Percentiles rank a stretch among this genome's conserved stretches.
Evolutionary conservation across 495 filamentous ascomycete genomes (phyloP).

Genomic region (Annulohypoxylon stygium): DNA sequence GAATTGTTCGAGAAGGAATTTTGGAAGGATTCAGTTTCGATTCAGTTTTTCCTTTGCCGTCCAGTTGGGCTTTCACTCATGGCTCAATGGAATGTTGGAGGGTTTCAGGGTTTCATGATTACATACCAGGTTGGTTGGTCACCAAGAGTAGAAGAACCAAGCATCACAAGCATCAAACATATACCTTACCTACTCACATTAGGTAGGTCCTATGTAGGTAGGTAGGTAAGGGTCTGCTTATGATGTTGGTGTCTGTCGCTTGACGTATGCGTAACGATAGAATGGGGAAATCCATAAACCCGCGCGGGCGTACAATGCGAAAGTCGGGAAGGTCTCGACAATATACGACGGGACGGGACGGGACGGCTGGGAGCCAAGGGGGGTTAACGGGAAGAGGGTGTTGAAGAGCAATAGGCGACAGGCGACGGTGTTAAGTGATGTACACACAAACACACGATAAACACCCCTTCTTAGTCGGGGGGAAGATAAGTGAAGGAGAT

Average conservation of each 20-base stretch:
- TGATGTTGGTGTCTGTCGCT: conserved; percentile 32
- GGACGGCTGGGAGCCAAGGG: conserved; percentile 34
- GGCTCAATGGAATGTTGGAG: neutral
- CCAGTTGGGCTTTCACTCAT: neutral
- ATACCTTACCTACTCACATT: conserved; percentile 22
- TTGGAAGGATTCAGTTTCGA: conserved; percentile 25
- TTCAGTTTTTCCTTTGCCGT: conserved; percentile 6
- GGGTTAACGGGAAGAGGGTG: neutral
- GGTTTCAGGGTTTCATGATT: conserved; percentile 13
- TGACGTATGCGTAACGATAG: conserved; percentile 34
- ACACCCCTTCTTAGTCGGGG: conserved; percentile 7
- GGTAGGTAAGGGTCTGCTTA: conserved; percentile 23
- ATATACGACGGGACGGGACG: conserved; percentile 22
- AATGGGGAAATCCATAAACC: conserved; percentile 34
- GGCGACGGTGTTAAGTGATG: neutral
- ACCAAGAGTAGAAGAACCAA: conserved; percentile 11
- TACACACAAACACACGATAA: conserved; percentile 7
- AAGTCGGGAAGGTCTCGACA: conserved; percentile 28
- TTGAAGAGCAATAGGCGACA: neutral
- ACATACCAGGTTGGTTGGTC: conserved; percentile 25
- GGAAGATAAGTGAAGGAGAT: conserved; percentile 16
- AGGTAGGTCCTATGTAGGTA: conserved; percentile 18
- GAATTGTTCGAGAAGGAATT: conserved; percentile 41
- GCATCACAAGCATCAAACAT: neutral
- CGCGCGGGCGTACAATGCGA: conserved; percentile 31